These are phyloP conservation scores for Kokia cookei DNA, from an alignment of 441 rosid genomes.

Conservation along the genomic window DNA sequence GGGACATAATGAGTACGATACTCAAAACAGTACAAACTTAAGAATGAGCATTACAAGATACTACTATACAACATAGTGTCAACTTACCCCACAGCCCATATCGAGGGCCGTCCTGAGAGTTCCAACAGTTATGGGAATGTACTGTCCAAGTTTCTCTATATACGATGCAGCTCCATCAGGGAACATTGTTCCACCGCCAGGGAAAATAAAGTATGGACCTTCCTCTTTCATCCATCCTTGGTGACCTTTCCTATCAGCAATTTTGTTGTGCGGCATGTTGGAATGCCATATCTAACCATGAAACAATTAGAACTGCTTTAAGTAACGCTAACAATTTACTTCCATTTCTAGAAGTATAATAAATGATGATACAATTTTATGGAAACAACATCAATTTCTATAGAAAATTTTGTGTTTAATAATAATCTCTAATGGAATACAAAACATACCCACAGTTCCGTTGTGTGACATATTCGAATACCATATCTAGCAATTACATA, in stretches of 20 bases:
- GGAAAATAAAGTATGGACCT: conserved; percentile 72
- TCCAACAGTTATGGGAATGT: conserved; percentile 72
- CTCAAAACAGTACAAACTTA: background rate
- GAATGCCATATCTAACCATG: conserved; percentile 76
- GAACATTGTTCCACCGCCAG: conserved; percentile 97
- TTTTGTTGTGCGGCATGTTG: conserved; percentile 88
- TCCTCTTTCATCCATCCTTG: conserved; percentile 98
- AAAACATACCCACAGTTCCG: background rate
- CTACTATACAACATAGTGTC: background rate
- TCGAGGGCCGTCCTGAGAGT: conserved; percentile 88
- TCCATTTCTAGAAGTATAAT: background rate
- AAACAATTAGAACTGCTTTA: background rate
- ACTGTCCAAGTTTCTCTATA: conserved; percentile 82
- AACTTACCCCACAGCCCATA: conserved; percentile 94
- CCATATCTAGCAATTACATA: no score
- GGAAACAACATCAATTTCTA: background rate
- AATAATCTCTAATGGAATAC: background rate
- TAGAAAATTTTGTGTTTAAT: background rate
- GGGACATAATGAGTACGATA: background rate
- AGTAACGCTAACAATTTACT: background rate
- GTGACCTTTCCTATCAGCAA: conserved; percentile 95
- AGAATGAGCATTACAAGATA: background rate
- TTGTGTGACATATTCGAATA: background rate
- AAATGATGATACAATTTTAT: background rate
- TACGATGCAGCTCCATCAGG: conserved; percentile 88